Base-by-base conservation (phyloP, 108 stramenopile genomes). In the Nitzschia inconspicua region DNA sequence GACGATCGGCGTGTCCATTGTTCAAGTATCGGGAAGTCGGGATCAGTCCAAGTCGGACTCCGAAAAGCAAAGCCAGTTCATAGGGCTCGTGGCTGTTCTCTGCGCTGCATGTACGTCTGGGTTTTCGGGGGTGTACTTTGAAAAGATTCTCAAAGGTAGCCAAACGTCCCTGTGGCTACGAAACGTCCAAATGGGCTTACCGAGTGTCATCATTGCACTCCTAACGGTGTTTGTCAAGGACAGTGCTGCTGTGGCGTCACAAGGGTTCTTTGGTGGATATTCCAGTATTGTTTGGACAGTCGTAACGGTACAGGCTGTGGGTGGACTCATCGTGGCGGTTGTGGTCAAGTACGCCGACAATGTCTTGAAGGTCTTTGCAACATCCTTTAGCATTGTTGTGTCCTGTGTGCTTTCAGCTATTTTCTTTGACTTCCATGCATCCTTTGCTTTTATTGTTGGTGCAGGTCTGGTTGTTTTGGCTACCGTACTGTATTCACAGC, bases 311-410 rank as follows among this genome's bases (percentile, higher is more conserved):
- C 97, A 99, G 62, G 98, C 96, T 2, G 85, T 84, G 6, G 98
- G 98, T 5, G 98, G 97, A 6, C 71, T 99, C 42, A 89, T 99
- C 30, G 96, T 98, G 46, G 97, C 96, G 6, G 89, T 97, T 5
- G 96, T 98, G 16, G 93, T 97, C 10, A 97, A 96, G 72, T 96
- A 98, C 67, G 95, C 97, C 10, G 96, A 98, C 82, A 98, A 96
- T 70, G 96, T 98, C 8, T 58, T 95, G 60, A 98, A 98, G 62
- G 89, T 91, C 13, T 99, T 98, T 71, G 98, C 97, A 1, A 88
- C 95, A 1, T 91, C 94, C 4, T 90, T 99, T 46, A 83, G 85
- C 48, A 99, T 99, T 28, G 60, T 99, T 16, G 65, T 92, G n/a
- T 83, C 89, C 23, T 94, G 92, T 63, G 58, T 96, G 19, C 59